Evolutionary conservation across 78 protist genomes (phyloP).

Genomic region (Cyanophora paradoxa): DNA sequence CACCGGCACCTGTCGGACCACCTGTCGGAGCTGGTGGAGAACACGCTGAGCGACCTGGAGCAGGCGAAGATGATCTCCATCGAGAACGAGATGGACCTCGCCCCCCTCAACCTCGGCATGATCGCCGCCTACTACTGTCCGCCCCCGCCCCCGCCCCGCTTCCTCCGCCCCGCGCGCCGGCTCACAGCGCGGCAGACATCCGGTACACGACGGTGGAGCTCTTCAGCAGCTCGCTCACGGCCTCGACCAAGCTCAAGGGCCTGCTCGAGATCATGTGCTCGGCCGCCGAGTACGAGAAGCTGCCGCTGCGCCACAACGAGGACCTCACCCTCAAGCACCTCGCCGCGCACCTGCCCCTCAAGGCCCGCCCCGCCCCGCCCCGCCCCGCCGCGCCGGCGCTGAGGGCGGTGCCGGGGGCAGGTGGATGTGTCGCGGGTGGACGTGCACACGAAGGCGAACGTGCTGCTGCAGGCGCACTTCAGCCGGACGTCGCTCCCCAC

Average conservation of each 20-base stretch:
- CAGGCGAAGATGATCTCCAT: constrained; percentile 31
- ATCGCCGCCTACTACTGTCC: constrained; percentile 94
- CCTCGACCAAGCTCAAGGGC: constrained; percentile 57
- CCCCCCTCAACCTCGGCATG: constrained; percentile 85
- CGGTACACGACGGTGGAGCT: constrained; percentile 86
- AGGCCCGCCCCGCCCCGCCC: constrained; percentile 21
- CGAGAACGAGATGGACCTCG: constrained; percentile 60
- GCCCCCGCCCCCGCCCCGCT: too few relatives aligned
- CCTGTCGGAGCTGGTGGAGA: constrained; percentile 90
- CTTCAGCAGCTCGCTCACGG: constrained; percentile 55
- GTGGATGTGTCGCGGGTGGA: too few relatives aligned
- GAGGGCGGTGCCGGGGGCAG: too few relatives aligned
- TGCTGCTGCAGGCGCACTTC: constrained; percentile 74
- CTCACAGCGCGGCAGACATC: too few relatives aligned
- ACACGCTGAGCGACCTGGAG: constrained; percentile 70
- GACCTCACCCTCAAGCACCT: constrained; percentile 56
- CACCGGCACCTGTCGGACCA: constrained; percentile 80
- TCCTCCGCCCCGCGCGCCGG: too few relatives aligned
- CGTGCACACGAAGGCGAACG: constrained; percentile 72
- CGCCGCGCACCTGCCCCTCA: constrained; percentile 66
- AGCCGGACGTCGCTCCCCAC: constrained; percentile 35
- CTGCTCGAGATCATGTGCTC: constrained; percentile 70
- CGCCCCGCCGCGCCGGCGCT: too few relatives aligned
- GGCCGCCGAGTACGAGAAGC: constrained; percentile 75
- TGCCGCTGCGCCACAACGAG: constrained; percentile 87